Conservation (phyloP, 495 filamentous ascomycete species). For the Achaetomiella virescens region DNA sequence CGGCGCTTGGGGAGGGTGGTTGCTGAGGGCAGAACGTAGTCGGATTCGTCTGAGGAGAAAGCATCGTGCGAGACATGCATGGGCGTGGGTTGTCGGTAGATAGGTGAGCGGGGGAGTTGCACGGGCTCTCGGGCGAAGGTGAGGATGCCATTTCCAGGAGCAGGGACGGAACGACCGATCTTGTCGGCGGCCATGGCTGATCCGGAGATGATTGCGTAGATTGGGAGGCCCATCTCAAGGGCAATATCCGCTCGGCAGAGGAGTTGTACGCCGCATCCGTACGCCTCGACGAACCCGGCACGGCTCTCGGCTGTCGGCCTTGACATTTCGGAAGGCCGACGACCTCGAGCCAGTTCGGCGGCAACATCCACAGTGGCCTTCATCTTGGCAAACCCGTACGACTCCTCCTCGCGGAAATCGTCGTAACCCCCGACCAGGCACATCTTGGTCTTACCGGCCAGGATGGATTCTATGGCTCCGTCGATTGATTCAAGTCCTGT, state of each 20-base stretch:
- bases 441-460: slow-evolving; percentile 83
- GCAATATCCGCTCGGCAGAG: slow-evolving; percentile 89
- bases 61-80: not conserved
- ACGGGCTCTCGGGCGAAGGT: slow-evolving; percentile 57
- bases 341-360: slow-evolving; percentile 80
- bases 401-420: slow-evolving; percentile 91
- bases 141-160: slow-evolving; percentile 85
- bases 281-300: slow-evolving; percentile 93
- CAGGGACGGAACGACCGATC: slow-evolving; percentile 87
- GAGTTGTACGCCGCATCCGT: slow-evolving; percentile 90
- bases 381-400: slow-evolving; percentile 97
- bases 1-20: slow-evolving; percentile 59
- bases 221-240: slow-evolving; percentile 91
- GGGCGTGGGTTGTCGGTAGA: slow-evolving; percentile 56
- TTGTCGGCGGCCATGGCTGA: slow-evolving; percentile 91
- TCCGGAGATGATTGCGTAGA: slow-evolving; percentile 80
- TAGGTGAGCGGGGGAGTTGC: slow-evolving; percentile 80
- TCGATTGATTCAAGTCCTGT: slow-evolving; percentile 90
- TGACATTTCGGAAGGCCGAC: slow-evolving; percentile 88
- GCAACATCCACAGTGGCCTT: slow-evolving; percentile 89
- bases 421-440: slow-evolving; percentile 94
- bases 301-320: slow-evolving; percentile 85
- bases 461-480: slow-evolving; percentile 86
- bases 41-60: not conserved
- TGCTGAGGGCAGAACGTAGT: not conserved